phyloP scores from a whole-genome alignment of 306 rosid species.

The Medicago arabica region DNA sequence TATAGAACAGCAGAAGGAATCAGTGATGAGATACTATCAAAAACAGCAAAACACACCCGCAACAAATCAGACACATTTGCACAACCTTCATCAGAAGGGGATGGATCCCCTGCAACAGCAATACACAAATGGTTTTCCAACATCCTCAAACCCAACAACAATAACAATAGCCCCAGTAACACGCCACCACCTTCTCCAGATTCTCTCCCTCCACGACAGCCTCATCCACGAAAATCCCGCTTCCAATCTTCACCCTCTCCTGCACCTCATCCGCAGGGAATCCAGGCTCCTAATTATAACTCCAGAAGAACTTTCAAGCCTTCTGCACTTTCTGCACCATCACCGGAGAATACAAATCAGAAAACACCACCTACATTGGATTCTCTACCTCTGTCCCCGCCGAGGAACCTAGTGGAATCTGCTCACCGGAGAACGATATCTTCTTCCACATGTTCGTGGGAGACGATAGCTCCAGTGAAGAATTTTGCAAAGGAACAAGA shows the following conservation, averaged over 20 bases:
- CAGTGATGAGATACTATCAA: conserved; percentile 74
- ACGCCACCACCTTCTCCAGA: conserved; percentile 31
- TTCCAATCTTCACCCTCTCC: conserved; percentile 64
- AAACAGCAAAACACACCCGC: conserved; percentile 62
- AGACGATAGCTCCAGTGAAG: conserved; percentile 42
- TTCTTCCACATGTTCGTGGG: conserved; percentile 68
- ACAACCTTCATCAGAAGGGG: conserved; percentile 23
- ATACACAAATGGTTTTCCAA: conserved; percentile 73
- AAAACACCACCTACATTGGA: conserved; percentile 15
- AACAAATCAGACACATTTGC: conserved; percentile 61
- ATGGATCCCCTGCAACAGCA: conserved; percentile 56
- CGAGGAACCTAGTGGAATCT: conserved; percentile 65
- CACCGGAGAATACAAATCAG: conserved; percentile 44
- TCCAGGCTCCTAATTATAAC: conserved; percentile 42
- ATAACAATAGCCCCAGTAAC: not conserved
- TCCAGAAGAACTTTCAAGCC: conserved; percentile 49
- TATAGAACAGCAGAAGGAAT: conserved; percentile 60
- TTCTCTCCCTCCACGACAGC: conserved; percentile 56
- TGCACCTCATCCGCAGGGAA: conserved; percentile 55
- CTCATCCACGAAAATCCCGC: conserved; percentile 58
- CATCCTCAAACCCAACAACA: conserved; percentile 57
- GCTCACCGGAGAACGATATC: conserved; percentile 64
- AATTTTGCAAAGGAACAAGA: conserved; percentile 34
- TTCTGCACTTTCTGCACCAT: conserved; percentile 8
- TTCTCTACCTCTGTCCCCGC: conserved; percentile 66